Base-by-base conservation (phyloP, 2,329 filamentous ascomycete genomes). In the Colletotrichum sansevieriae region DNA sequence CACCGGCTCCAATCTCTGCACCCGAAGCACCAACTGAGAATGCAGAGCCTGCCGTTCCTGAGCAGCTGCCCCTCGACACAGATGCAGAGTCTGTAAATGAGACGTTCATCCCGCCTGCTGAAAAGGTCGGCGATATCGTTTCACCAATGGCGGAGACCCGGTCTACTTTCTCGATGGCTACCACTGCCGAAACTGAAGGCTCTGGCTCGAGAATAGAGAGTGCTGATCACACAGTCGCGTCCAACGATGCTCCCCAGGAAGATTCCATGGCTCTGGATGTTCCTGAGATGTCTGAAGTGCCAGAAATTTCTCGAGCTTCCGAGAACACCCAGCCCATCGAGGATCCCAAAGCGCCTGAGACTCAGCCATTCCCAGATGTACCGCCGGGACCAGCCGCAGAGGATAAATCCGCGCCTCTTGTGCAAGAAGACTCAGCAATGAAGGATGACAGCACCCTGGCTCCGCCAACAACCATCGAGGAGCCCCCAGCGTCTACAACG, bases 41-140 rank as follows among this genome's bases (percentile, higher is more conserved):
- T 3, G 10, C 37, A 5, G 37, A 39, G 18, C 7, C 61, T 8
- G n/a, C n/a, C n/a, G n/a, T 33, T 11, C 29, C 55, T 37, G 63
- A 57, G 11, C 49, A 61, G 35, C 46, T 63, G 3, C 22, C 57
- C 12, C 22, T 52, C 18, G 57, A 68, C 8, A 63, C 57, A 3
- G 6, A 15, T n/a, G 29, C 63, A 4, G 67, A 67, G 6, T n/a
- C 35, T 25, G 54, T 57, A 5, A 64, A 62, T 9, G 67, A 63
- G n/a, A 51, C 65, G 20, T 61, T 29, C 4, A 65, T 70, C 11
- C 63, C 65, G 41, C 65, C 65, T 10, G 65, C 65, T 6, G 65
- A 68, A 13, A 68, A 68, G 46, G 65, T 68, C 6, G 65, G 65
- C 12, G 65, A 68, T 55, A 68, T 68, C 15, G 65, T 65, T 3